These are phyloP conservation scores for Capronia coronata DNA, from an alignment of 2,329 filamentous ascomycete genomes.

Conservation along the genomic window DNA sequence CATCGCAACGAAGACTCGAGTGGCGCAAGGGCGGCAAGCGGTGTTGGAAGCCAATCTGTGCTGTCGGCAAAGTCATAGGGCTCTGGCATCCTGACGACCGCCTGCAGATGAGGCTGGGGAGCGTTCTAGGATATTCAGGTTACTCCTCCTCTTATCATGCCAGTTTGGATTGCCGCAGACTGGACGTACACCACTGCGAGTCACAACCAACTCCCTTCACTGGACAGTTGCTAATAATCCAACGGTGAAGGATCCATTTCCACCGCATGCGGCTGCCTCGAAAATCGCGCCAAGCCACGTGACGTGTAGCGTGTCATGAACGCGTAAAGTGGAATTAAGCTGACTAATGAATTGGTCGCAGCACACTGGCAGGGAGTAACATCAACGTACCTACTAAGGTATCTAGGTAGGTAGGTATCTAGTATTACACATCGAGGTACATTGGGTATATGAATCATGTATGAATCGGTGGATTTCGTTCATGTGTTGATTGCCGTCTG, in stretches of 20 bases:
- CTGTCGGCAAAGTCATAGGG: conserved; percentile 34
- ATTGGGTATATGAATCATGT: too few species aligned
- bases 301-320: not conserved
- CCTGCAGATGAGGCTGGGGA: not conserved
- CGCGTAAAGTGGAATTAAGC: not conserved
- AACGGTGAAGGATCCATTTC: not conserved
- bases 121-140: not conserved
- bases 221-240: too few species aligned
- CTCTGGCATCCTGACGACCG: conserved; percentile 14
- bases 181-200: not conserved
- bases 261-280: not conserved
- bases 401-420: too few species aligned
- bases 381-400: too few species aligned
- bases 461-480: too few species aligned
- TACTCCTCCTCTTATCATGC: not conserved
- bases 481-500: too few species aligned
- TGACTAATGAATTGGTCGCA: too few species aligned
- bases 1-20: conserved; percentile 84
- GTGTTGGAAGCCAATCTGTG: conserved; percentile 45
- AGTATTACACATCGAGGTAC: too few species aligned
- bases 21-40: conserved; percentile 39
- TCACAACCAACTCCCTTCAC: not conserved
- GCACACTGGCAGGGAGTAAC: too few species aligned
- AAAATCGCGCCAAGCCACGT: not conserved
- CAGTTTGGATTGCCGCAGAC: not conserved